A percentile compares a stretch with the other conserved stretches of the same genome.
Evolutionary conservation across 192 early-diverging fungal genomes (phyloP).

Genomic region (Spinellus fusiger): DNA sequence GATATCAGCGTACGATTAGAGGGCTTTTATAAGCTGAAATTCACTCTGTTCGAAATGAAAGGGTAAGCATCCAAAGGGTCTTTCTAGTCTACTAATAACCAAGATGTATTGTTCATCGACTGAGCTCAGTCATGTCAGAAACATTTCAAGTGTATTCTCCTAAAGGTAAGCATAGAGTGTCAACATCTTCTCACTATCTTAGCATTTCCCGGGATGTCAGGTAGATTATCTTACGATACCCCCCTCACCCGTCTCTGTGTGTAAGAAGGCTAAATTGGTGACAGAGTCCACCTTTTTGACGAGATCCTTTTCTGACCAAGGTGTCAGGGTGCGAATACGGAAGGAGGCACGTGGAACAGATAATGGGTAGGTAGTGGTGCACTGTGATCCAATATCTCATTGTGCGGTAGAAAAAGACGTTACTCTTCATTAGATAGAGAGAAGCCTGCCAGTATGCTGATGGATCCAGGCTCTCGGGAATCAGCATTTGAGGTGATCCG

Average conservation of each 20-base stretch:
- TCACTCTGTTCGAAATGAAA: conserved; percentile 85
- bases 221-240: neutral
- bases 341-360: conserved; percentile 51
- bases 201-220: conserved; percentile 91
- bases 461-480: neutral
- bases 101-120: conserved; percentile 57
- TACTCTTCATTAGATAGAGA: neutral
- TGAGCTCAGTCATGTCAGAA: conserved; percentile 71
- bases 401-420: neutral
- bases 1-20: conserved; percentile 94
- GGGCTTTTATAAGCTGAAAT: conserved; percentile 75
- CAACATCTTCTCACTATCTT: neutral
- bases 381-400: neutral
- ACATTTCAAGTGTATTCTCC: conserved; percentile 82
- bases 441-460: neutral
- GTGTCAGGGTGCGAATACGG: conserved; percentile 84
- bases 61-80: conserved; percentile 34
- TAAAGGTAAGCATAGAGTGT: conserved; percentile 39
- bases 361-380: neutral
- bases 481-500: neutral
- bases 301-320: conserved; percentile 88
- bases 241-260: neutral
- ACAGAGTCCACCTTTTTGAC: conserved; percentile 78
- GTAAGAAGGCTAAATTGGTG: too few species aligned
- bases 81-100: conserved; percentile 10